Base-by-base conservation (phyloP, 176 grass and related monocot genomes). In the Melocanna baccifera region DNA sequence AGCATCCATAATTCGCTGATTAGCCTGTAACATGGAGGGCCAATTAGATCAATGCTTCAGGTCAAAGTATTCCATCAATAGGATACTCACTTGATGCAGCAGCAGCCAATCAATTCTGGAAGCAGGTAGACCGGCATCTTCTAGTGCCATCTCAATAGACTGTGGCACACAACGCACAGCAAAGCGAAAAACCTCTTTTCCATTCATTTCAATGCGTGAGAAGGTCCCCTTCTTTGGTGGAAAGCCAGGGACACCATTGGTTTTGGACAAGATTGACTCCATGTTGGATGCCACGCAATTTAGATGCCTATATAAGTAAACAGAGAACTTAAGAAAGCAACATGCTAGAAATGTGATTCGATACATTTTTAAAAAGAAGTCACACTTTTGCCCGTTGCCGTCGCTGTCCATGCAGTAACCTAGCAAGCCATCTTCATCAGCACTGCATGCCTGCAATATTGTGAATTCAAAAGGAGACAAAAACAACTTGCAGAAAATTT, bases 171-270 rank as follows among this genome's bases (percentile, higher is more conserved):
- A 94, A 4, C 88, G 90, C n/a, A 98, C 89, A 67, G 93, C 93
- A 87, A 98, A 98, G 43, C 93, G 93, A 63, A 98, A 98, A 62
- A 98, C 96, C 76, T 98, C 96, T 77, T 98, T 95, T 32, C 96
- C 96, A 14, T 98, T 98, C 93, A 95, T 98, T 85, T 89, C 77
- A 86, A 98, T 98, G 81, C 62, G 87, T 29, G 96, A 98, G 71
- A 78, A 98, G 45, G 83, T 32, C 46, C 73, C 74, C 69, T 92
- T 96, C 70, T 92, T 98, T 83, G 93, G 96, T 62, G 93, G 91
- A 82, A 95, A 96, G 66, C 77, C 71, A 75, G 85, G 84, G 58
- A 74, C 72, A 42, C 89, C 89, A 75, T 95, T 98, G 68, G 73
- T 92, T 11, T 83, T 91, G 22, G 86, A 87, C 39, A 92, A 68